Evolutionary conservation across 176 grass and related monocot species (phyloP).

Genomic region (Paspalum vaginatum): DNA sequence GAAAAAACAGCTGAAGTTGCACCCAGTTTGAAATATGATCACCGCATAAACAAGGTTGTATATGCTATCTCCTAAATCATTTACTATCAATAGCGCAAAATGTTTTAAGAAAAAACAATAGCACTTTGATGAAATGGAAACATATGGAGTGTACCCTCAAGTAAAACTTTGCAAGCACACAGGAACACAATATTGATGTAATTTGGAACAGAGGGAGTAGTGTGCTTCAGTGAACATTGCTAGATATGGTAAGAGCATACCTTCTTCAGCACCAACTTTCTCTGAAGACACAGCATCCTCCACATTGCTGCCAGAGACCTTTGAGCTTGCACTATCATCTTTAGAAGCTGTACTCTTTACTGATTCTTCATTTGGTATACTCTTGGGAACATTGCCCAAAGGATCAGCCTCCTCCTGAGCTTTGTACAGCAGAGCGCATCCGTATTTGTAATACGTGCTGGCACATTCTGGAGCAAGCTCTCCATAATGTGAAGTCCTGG

Average conservation of each 20-base stretch:
- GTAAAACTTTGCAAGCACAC: background rate
- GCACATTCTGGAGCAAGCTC: conserved; percentile 90
- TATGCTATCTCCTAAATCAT: background rate
- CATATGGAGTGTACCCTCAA: background rate
- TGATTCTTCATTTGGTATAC: conserved; percentile 51
- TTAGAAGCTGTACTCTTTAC: conserved; percentile 54
- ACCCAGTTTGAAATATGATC: background rate
- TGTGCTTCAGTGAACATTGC: background rate
- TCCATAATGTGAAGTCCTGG: conserved; percentile 65
- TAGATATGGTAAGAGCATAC: conserved; percentile 33
- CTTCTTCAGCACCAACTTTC: conserved; percentile 51
- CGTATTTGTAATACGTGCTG: conserved; percentile 92
- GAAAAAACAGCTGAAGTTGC: background rate
- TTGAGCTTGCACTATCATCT: conserved; percentile 65
- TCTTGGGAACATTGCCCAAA: conserved; percentile 80
- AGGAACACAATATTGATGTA: background rate
- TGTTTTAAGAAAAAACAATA: background rate
- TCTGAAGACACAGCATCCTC: conserved; percentile 41
- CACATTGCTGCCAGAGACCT: conserved; percentile 47
- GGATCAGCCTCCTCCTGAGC: conserved; percentile 88
- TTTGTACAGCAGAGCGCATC: conserved; percentile 82
- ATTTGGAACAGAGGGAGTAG: no score
- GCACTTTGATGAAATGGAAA: conserved; percentile 2
- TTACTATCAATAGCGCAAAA: background rate
- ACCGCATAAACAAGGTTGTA: background rate